Conservation (phyloP, 805 yeast genomes). For the Starmerella floris region DNA sequence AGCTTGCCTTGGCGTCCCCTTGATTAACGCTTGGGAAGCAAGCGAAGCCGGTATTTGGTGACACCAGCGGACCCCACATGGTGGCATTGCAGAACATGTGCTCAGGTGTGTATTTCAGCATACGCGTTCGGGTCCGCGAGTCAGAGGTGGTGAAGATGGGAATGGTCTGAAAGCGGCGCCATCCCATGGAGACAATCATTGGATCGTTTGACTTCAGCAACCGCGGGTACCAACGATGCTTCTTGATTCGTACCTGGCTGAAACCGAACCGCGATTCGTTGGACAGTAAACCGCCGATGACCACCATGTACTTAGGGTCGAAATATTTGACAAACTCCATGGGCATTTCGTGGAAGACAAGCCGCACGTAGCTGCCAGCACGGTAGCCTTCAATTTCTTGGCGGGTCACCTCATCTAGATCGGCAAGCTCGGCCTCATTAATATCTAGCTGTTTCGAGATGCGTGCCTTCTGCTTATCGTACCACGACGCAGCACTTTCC, state of each 20-base stretch:
- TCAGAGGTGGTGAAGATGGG: conserved; percentile 95
- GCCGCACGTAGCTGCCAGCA: conserved; percentile 86
- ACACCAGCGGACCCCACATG: conserved; percentile 91
- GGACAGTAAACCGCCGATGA: conserved; percentile 79
- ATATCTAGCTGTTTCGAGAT: conserved; percentile 93
- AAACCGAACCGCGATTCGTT: conserved; percentile 90
- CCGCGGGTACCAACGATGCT: conserved; percentile 98
- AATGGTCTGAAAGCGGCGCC: conserved; percentile 96
- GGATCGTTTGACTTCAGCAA: conserved; percentile 93
- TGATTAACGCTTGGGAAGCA: conserved; percentile 83
- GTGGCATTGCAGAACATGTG: conserved; percentile 94
- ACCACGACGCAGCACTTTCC: conserved; percentile 90
- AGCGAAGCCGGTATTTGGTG: conserved; percentile 95
- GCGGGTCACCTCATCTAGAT: conserved; percentile 65
- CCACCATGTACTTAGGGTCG: conserved; percentile 70
- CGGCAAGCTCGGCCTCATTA: conserved; percentile 54
- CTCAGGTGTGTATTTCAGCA: conserved; percentile 96
- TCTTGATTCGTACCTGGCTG: conserved; percentile 82
- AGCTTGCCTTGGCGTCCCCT: conserved; percentile 72
- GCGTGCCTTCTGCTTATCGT: conserved; percentile 90
- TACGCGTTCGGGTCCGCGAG: conserved; percentile 92
- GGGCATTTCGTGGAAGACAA: conserved; percentile 72
- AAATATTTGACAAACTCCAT: conserved; percentile 82
- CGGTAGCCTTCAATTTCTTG: conserved; percentile 76
- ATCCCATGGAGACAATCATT: conserved; percentile 79